Evolutionary conservation across 106 monocot genomes (phyloP).

Genomic region (Dactylorhiza incarnata): DNA sequence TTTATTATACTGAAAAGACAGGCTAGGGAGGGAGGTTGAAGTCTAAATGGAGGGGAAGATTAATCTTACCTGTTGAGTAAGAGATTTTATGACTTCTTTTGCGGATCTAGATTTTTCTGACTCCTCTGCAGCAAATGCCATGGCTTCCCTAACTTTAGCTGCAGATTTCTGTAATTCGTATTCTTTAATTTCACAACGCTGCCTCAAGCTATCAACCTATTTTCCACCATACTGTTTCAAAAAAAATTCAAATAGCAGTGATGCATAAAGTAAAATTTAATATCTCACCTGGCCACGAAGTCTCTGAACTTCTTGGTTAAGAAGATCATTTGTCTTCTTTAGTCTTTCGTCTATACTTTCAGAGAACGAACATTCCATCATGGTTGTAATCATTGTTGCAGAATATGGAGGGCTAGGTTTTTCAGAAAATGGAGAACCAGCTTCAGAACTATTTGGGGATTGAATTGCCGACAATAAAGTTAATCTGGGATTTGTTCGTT

Average conservation of each 20-base stretch:
- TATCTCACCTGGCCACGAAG: conserved; percentile 54
- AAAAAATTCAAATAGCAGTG: background rate
- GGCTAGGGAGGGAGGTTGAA: background rate
- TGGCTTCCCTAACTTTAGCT: conserved; percentile 57
- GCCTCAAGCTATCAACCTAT: conserved; percentile 58
- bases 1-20: background rate
- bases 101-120: conserved; percentile 81
- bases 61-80: conserved; percentile 58
- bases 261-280: background rate
- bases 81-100: conserved; percentile 79
- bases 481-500: conserved; percentile 27
- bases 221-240: background rate
- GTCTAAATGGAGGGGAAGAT: background rate
- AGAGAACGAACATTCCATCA: conserved; percentile 65
- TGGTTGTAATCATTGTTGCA: conserved; percentile 64
- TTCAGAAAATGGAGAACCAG: conserved; percentile 83
- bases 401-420: conserved; percentile 67
- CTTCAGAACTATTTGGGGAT: conserved; percentile 55
- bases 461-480: conserved; percentile 28
- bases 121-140: conserved; percentile 54
- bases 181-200: conserved; percentile 56
- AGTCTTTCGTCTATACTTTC: conserved; percentile 52
- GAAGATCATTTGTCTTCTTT: conserved; percentile 68
- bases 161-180: conserved; percentile 53
- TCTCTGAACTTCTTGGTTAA: conserved; percentile 68